Percentiles rank a stretch among this genome's conserved stretches.
Evolutionary conservation across 2,329 filamentous ascomycete genomes (phyloP).

Genomic region (Fusarium sacchari): DNA sequence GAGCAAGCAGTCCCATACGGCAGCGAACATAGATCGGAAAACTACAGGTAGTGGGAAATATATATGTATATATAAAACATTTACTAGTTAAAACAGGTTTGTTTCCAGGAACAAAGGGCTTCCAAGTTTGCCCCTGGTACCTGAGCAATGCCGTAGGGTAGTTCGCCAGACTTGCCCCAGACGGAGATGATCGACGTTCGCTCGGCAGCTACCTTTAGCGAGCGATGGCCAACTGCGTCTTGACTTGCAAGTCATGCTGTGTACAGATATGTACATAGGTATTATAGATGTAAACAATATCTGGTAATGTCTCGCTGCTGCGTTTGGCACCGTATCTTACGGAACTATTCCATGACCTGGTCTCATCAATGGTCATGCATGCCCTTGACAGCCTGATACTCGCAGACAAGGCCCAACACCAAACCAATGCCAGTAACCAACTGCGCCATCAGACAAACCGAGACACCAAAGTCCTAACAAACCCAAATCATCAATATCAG

Average conservation of each 20-base stretch:
- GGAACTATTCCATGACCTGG: neutral
- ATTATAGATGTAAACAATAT: neutral
- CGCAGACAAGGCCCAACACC: neutral
- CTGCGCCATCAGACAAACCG: neutral
- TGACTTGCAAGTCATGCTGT: neutral
- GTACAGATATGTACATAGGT: too few species aligned
- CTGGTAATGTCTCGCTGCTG: neutral
- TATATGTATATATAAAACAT: neutral
- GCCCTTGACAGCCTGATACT: neutral
- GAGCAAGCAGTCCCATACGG: too few species aligned
- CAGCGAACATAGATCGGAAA: neutral
- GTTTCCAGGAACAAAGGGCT: neutral
- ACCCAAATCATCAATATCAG: neutral
- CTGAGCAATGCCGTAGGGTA: neutral
- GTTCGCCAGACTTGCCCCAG: neutral
- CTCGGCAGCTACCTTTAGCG: neutral
- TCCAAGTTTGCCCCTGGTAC: neutral
- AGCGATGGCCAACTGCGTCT: neutral
- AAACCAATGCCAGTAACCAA: neutral
- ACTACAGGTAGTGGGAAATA: neutral
- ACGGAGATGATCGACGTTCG: neutral
- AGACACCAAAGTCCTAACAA: neutral
- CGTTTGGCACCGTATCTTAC: neutral
- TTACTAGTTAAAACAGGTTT: neutral
- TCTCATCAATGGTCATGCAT: neutral